These are phyloP conservation scores for Linum tenue DNA, from an alignment of 345 rosid genomes.

Conservation along the genomic window DNA sequence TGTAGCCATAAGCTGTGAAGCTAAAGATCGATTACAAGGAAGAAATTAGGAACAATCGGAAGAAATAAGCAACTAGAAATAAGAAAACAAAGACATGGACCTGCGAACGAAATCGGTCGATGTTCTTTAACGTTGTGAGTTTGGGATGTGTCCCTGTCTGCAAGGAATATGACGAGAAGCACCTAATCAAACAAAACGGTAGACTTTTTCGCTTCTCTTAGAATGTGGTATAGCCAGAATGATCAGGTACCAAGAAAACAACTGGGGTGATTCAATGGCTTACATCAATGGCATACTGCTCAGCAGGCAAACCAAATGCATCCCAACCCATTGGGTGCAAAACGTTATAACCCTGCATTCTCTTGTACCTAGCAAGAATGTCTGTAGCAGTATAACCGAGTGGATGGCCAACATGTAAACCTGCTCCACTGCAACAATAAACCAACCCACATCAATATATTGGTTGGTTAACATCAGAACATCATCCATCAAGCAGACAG, in stretches of 20 bases:
- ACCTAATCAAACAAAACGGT: slow-evolving; percentile 8
- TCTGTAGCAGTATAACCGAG: slow-evolving; percentile 94
- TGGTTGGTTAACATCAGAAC: background rate
- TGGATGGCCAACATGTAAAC: slow-evolving; percentile 96
- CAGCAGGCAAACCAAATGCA: slow-evolving; percentile 97
- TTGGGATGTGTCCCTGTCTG: slow-evolving; percentile 98
- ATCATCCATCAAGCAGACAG: background rate
- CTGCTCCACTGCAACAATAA: slow-evolving; percentile 67
- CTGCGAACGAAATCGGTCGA: slow-evolving; percentile 72
- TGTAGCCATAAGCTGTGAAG: background rate
- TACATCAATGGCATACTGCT: slow-evolving; percentile 95
- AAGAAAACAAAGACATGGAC: slow-evolving; percentile 22
- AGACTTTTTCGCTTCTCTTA: background rate
- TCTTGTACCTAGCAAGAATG: slow-evolving; percentile 68
- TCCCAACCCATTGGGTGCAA: slow-evolving; percentile 99
- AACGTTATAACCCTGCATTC: slow-evolving; percentile 94
- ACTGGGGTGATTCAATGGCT: slow-evolving; percentile 1
- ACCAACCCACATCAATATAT: background rate
- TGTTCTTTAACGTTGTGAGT: slow-evolving; percentile 75
- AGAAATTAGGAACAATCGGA: background rate
- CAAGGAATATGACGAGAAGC: slow-evolving; percentile 7
- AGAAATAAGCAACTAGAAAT: background rate
- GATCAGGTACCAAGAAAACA: slow-evolving; percentile 3
- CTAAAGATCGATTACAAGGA: background rate
- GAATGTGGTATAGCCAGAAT: background rate